phyloP scores from a whole-genome alignment of 2,329 filamentous ascomycete genomes.

The Pleurostoma richardsiae region DNA sequence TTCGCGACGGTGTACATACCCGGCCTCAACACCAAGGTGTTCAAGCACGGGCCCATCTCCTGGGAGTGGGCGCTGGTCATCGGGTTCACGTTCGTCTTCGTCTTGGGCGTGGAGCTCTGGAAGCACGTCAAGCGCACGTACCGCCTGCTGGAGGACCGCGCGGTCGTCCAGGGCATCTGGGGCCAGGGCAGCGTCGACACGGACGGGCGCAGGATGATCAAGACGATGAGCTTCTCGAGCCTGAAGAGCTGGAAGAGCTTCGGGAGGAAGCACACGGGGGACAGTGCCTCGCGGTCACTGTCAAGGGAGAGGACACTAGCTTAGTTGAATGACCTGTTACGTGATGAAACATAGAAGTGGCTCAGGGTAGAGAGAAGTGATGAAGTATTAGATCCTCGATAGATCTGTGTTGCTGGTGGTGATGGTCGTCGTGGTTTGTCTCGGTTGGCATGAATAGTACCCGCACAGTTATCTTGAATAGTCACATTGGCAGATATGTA shows the following conservation, averaged over 20 bases:
- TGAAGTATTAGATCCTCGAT: no score
- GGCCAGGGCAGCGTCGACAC: slow-evolving; percentile 47
- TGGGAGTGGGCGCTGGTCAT: slow-evolving; percentile 74
- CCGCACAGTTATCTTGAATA: no score
- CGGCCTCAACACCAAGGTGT: slow-evolving; percentile 62
- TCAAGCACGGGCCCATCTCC: slow-evolving; percentile 65
- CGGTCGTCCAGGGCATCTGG: slow-evolving; percentile 45
- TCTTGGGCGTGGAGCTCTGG: slow-evolving; percentile 66
- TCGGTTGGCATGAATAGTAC: no score
- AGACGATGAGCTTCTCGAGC: slow-evolving; percentile 47
- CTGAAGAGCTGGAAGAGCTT: slow-evolving; percentile 34
- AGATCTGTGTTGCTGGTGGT: no score
- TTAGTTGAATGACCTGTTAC: not conserved
- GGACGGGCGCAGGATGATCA: slow-evolving; percentile 34
- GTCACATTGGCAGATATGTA: no score
- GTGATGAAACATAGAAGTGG: not conserved
- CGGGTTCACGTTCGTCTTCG: slow-evolving; percentile 58
- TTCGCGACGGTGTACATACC: slow-evolving; percentile 71
- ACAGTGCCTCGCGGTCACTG: slow-evolving; percentile 1
- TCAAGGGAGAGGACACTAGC: not conserved
- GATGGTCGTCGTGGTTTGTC: no score
- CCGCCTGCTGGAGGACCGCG: slow-evolving; percentile 45
- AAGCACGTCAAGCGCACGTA: slow-evolving; percentile 61
- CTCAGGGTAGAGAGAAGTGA: no score
- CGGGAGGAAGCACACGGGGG: slow-evolving; percentile 20